These are phyloP conservation scores for Diaporthe capsici DNA, from an alignment of 2,329 filamentous ascomycete genomes.

Conservation along the genomic window DNA sequence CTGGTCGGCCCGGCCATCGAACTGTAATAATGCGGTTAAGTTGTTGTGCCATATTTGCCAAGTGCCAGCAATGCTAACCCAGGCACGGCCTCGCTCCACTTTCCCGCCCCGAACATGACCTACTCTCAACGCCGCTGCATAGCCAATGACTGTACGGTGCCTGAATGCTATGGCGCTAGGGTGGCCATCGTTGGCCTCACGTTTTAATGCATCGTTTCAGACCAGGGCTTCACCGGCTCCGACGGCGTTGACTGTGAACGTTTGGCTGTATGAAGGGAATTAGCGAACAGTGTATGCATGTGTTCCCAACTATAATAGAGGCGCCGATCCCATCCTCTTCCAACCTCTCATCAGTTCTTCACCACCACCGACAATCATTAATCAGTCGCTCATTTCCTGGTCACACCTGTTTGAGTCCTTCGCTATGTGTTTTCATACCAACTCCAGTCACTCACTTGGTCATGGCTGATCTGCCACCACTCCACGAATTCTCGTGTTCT, in stretches of 20 bases:
- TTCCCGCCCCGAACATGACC: slow-evolving; percentile 23
- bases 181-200: background rate
- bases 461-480: background rate
- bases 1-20: background rate
- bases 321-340: background rate
- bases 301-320: slow-evolving; percentile 19
- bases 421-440: background rate
- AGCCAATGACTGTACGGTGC: slow-evolving; percentile 12
- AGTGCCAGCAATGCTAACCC: background rate
- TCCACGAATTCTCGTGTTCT: background rate
- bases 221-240: background rate
- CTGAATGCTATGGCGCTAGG: background rate
- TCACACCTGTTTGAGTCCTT: background rate
- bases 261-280: background rate
- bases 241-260: background rate
- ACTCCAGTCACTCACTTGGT: slow-evolving; percentile 13
- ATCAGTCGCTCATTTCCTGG: slow-evolving; percentile 3
- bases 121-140: background rate
- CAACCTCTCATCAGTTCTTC: background rate
- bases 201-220: slow-evolving; percentile 18
- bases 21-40: background rate
- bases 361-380: slow-evolving; percentile 15
- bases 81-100: slow-evolving; percentile 21
- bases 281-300: background rate
- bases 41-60: background rate